Percentiles rank a stretch among this genome's conserved stretches.
Evolutionary conservation across 768 basidiomycete species (phyloP).

Genomic region (Solioccasus polychromus): DNA sequence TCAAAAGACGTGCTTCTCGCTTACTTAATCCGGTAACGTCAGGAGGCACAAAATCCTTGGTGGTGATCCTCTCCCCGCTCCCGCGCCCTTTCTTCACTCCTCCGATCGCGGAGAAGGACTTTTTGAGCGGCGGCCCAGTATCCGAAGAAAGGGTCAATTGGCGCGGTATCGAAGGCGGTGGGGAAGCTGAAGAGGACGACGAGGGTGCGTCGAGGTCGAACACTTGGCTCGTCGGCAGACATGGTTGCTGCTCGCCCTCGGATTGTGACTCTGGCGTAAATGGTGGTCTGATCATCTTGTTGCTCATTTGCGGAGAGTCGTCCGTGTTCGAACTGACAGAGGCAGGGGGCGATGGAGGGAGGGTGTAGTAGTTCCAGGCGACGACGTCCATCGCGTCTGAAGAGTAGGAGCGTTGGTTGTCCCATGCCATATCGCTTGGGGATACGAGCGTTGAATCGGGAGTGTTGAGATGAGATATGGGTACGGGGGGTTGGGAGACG

Average conservation of each 20-base stretch:
- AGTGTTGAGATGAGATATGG: slow-evolving; percentile 59
- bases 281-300: slow-evolving; percentile 50
- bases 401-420: slow-evolving; percentile 40
- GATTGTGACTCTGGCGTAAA: slow-evolving; percentile 42
- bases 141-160: slow-evolving; percentile 37
- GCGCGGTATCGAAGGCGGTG: slow-evolving; percentile 29
- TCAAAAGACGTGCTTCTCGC: slow-evolving; percentile 87
- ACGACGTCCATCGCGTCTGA: slow-evolving; percentile 35
- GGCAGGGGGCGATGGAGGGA: slow-evolving; percentile 47
- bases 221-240: slow-evolving; percentile 69
- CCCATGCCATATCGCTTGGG: slow-evolving; percentile 46
- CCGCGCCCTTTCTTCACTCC: slow-evolving; percentile 47
- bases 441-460: slow-evolving; percentile 56
- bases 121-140: slow-evolving; percentile 24
- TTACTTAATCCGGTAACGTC: slow-evolving; percentile 87
- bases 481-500: slow-evolving; percentile 29
- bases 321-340: slow-evolving; percentile 44
- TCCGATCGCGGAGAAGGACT: slow-evolving; percentile 47
- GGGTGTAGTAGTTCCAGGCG: slow-evolving; percentile 47
- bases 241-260: slow-evolving; percentile 49
- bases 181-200: slow-evolving; percentile 32
- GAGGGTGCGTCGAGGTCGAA: slow-evolving; percentile 52
- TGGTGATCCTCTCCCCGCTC: slow-evolving; percentile 47
- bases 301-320: slow-evolving; percentile 45
- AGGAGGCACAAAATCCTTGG: slow-evolving; percentile 84